Percentiles rank a stretch among this genome's conserved stretches.
phyloP scores from a whole-genome alignment of 2,329 filamentous ascomycete genomes.

The Lachnellula suecica region DNA sequence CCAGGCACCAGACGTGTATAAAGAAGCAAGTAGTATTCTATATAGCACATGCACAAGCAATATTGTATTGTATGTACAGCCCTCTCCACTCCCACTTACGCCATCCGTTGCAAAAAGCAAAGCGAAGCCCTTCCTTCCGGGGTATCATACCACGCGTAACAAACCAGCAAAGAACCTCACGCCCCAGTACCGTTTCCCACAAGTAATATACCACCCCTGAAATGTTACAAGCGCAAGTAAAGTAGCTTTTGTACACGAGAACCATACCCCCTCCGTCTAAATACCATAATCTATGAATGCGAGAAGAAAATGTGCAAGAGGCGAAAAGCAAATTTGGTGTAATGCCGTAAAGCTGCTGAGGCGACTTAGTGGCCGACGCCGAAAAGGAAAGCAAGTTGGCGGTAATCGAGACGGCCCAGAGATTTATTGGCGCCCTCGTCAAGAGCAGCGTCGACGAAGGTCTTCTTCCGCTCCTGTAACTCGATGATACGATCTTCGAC shows the following conservation, averaged over 20 bases:
- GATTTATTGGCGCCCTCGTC: constrained; percentile 70
- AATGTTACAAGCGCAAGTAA: not conserved
- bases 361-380: constrained; percentile 18
- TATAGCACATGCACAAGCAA: too few species aligned
- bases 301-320: not conserved
- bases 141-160: not conserved
- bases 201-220: too few species aligned
- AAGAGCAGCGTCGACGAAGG: constrained; percentile 74
- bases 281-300: too few species aligned
- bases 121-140: not conserved
- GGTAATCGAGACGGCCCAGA: constrained; percentile 58
- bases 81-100: too few species aligned
- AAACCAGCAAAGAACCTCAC: too few species aligned
- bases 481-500: constrained; percentile 85
- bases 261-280: too few species aligned
- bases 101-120: too few species aligned
- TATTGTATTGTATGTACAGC: too few species aligned
- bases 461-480: constrained; percentile 76
- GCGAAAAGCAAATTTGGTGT: not conserved
- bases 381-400: constrained; percentile 30
- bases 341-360: not conserved
- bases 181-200: too few species aligned
- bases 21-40: too few species aligned
- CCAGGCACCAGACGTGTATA: too few species aligned
- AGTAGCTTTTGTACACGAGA: too few species aligned